Evolutionary conservation across 768 basidiomycete species (phyloP), one percentile per base, ranked within the genome.

Genomic region (Amylocystis lapponica): DNA sequence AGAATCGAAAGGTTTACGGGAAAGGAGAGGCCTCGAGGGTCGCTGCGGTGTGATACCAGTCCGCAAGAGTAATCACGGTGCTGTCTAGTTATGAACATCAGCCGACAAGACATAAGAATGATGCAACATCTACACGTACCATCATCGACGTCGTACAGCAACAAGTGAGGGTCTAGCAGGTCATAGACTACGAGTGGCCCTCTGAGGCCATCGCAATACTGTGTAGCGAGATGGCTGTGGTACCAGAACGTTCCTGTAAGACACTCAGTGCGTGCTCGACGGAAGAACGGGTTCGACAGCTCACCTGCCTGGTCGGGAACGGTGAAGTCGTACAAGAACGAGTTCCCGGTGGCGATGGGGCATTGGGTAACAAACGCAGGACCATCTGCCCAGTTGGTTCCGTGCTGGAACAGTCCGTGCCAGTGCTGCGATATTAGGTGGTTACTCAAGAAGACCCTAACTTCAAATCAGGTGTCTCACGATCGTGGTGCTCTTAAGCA

Each of bases 21-120:
- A 42, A 21, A 29, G 52, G 52, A 47, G 45, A 40, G 49, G 45
- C 3, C 30, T 13, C n/a, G 45, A 41, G 16, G 43, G 36, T 13
- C 39, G 48, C 32, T 39, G 37, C 4, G 53, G 52, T 3, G 51
- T 61, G 61, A 12, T 62, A 72, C 72, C 72, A 74, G 46, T 74
- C 72, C 1, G 66, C 65, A 9, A 74, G 56, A 0, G 68, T 71
- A 36, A 74, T 70, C n/a, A 76, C 54, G 5, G 75, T 76, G 7
- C 55, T 52, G 62, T 74, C 72, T 58, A 30, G 10, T 56, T 59
- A 39, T 60, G 60, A 22, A 62, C 64, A 48, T 42, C 50, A 16
- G 20, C 6, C 19, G 12, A 20, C 21, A 21, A 5, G 11, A 39
- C 12, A 30, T 27, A 5, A 4, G 13, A 5, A 34, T 26, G 5